Conservation (phyloP, 352 stramenopile genomes). For the Sclerospora graminicola region DNA sequence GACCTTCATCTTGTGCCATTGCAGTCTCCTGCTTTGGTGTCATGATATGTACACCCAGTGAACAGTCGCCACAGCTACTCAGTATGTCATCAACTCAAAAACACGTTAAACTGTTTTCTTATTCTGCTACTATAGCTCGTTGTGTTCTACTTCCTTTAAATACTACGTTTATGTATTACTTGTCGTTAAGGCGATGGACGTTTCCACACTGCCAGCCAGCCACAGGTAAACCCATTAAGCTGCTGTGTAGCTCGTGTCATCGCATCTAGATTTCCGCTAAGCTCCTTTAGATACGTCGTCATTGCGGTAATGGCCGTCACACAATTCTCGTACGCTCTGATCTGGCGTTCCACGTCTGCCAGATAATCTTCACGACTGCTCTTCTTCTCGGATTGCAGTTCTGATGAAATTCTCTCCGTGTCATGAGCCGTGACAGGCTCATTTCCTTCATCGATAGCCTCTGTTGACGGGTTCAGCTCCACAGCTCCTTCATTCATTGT, state of each 20-base stretch:
- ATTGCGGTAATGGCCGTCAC: constrained; percentile 33
- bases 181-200: too few species aligned
- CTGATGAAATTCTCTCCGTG: not conserved
- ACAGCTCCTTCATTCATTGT: too few species aligned
- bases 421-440: constrained; percentile 4
- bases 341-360: constrained; percentile 28
- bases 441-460: constrained; percentile 1
- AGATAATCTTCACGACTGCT: constrained; percentile 33
- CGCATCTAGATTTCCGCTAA: constrained; percentile 47
- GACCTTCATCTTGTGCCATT: too few species aligned
- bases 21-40: too few species aligned
- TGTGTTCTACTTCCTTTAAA: too few species aligned
- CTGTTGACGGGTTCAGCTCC: constrained; percentile 1
- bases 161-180: too few species aligned
- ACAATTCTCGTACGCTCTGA: constrained; percentile 61
- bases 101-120: too few species aligned
- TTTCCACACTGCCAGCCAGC: constrained; percentile 69
- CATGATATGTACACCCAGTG: too few species aligned
- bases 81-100: too few species aligned
- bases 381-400: constrained; percentile 10
- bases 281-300: constrained; percentile 52
- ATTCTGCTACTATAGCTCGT: too few species aligned
- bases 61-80: too few species aligned
- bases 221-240: constrained; percentile 61
- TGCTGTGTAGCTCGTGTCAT: constrained; percentile 61